Conservation (phyloP, 345 rosid genomes). For the Eucalyptus grandis region DNA sequence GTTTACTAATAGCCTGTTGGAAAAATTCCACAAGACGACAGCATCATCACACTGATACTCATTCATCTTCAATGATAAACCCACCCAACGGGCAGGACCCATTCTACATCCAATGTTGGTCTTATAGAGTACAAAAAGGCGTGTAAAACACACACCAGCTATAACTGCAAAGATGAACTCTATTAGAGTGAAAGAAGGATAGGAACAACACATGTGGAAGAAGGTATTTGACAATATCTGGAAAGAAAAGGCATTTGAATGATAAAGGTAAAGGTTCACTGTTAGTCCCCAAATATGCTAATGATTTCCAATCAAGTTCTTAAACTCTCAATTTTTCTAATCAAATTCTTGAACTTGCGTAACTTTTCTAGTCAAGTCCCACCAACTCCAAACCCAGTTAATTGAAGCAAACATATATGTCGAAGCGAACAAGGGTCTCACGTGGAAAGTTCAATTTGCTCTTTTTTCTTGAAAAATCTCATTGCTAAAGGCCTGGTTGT, state of each 20-base stretch:
- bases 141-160: not conserved
- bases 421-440: not conserved
- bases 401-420: not conserved
- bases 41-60: not conserved
- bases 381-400: not conserved
- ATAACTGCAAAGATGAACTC: not conserved
- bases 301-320: not conserved
- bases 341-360: not conserved
- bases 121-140: not conserved
- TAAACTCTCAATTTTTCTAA: not conserved
- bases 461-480: not conserved
- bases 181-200: not conserved
- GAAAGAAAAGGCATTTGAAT: not conserved
- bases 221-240: not conserved
- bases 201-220: not conserved
- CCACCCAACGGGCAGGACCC: not conserved
- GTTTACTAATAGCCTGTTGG: not conserved
- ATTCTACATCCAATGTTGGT: not conserved
- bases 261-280: not conserved
- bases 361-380: not conserved
- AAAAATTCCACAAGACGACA: not conserved
- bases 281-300: not conserved
- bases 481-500: not conserved
- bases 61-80: not conserved
- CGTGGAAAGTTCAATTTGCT: not conserved